Evolutionary conservation across 2,329 filamentous ascomycete species (phyloP), one percentile per base, ranked within the genome.

Genomic region (Uncinocarpus reesii): DNA sequence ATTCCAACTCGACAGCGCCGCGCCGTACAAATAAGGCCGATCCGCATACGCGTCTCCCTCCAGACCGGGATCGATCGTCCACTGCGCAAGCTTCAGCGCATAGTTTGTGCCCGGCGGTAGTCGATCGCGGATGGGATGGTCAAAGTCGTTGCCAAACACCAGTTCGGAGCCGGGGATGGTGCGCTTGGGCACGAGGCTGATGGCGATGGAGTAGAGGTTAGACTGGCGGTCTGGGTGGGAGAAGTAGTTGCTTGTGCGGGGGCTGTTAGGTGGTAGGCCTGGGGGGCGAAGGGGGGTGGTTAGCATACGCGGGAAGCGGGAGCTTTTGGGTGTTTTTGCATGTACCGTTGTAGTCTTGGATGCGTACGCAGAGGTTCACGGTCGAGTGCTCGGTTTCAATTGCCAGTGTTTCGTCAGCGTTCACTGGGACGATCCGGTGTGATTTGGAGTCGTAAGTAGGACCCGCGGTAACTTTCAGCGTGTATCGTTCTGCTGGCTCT

Each of bases 101-200:
- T 86, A 83, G 61, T 79, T 80, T 66, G 95, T 94, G 0, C 90
- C 88, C 0, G 86, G 86, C 0, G 92, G 90, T 1, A 98, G 72
- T 13, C 81, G 78, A 62, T 95, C 84, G 24, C 87, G 79, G 57
- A 98, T 92, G 0, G 92, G 86, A 43, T 84, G 79, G 60, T 95
- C 89, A 62, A 96, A 95, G 71, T 95, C 88, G 64, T 96, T 96
- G 35, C 90, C 92, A 58, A 95, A 95, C 47, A 95, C 80, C 2
- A 98, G 73, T 53, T 93, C 81, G 21, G 77, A 66, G 37, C 79
- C 87, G 2, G 74, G 72, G 49, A 94, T 80, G 29, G 66, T 66
- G 24, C 69, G 58, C 58, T 84, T 86, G n/a, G 84, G 86, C 0
- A 77, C 80, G 64, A 95, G 86, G 38, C 78, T 76, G 61, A 95